Evolutionary conservation across 495 filamentous ascomycete species (phyloP).

Genomic region (Penicillium longicatenatum): DNA sequence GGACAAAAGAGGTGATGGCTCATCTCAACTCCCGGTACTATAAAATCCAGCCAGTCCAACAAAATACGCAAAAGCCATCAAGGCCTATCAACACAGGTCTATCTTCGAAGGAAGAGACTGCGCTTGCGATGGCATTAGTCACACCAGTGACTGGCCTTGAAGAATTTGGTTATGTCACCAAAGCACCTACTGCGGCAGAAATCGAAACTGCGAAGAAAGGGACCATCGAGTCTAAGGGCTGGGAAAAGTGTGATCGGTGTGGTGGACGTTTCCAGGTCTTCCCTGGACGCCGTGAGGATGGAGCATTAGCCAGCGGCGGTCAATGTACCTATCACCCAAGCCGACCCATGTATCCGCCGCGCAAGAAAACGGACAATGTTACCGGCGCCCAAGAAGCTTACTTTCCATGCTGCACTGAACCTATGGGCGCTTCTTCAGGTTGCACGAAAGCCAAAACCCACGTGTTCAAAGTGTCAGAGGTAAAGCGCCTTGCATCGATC

Average conservation of each 20-base stretch:
- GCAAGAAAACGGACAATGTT: constrained; percentile 48
- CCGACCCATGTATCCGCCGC: constrained; percentile 55
- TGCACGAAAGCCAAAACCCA: constrained; percentile 71
- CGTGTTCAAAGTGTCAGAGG: constrained; percentile 82
- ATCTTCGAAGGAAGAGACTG: constrained; percentile 61
- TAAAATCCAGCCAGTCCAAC: constrained; percentile 33
- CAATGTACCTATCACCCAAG: constrained; percentile 77
- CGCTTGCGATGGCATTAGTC: constrained; percentile 58
- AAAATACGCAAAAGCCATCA: constrained; percentile 22
- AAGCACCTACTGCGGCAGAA: constrained; percentile 59
- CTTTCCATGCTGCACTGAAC: constrained; percentile 77
- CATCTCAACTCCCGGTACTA: constrained; percentile 48
- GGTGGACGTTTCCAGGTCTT: constrained; percentile 86
- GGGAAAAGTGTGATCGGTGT: constrained; percentile 89
- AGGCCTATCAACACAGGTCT: constrained; percentile 60
- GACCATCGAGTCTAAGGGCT: constrained; percentile 66
- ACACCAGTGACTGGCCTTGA: constrained; percentile 61
- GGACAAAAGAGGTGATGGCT: constrained; percentile 52
- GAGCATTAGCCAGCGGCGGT: constrained; percentile 74
- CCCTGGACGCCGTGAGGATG: constrained; percentile 81
- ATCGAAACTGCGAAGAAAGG: constrained; percentile 64
- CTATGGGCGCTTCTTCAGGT: constrained; percentile 66
- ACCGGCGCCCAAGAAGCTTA: constrained; percentile 52
- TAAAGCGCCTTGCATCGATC: constrained; percentile 72
- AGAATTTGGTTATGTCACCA: constrained; percentile 73